Conservation (phyloP, 2,329 filamentous ascomycete species). For the Penicillium expansum region DNA sequence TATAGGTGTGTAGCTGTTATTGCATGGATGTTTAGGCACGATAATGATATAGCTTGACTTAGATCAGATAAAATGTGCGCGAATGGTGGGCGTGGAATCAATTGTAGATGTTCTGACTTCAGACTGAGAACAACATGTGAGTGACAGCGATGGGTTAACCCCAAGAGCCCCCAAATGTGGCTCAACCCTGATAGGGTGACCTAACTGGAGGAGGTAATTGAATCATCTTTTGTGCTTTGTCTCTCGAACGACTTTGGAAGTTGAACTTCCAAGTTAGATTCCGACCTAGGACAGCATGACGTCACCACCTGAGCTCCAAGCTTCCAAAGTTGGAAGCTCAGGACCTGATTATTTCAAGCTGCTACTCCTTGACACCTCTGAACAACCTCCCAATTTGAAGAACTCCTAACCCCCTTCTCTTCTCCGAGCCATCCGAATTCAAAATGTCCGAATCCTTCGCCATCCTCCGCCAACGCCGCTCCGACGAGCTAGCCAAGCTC, state of each 20-base stretch:
- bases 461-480: conserved; percentile 46
- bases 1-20: neutral
- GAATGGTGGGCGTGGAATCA: no score
- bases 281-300: neutral
- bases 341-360: neutral
- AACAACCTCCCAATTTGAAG: neutral
- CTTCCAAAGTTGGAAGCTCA: neutral
- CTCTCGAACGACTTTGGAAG: neutral
- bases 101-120: no score
- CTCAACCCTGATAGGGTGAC: neutral
- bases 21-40: neutral
- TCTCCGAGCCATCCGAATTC: neutral
- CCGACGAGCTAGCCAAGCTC: conserved; percentile 53
- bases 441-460: conserved; percentile 47
- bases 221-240: neutral
- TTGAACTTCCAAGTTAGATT: neutral
- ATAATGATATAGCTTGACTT: no score
- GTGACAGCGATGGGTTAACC: neutral
- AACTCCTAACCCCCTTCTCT: neutral
- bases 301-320: neutral
- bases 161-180: neutral
- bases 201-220: neutral
- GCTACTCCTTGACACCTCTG: neutral
- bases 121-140: neutral
- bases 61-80: no score